phyloP scores from a whole-genome alignment of 352 stramenopile genomes.

The Phytopythium helicoides region DNA sequence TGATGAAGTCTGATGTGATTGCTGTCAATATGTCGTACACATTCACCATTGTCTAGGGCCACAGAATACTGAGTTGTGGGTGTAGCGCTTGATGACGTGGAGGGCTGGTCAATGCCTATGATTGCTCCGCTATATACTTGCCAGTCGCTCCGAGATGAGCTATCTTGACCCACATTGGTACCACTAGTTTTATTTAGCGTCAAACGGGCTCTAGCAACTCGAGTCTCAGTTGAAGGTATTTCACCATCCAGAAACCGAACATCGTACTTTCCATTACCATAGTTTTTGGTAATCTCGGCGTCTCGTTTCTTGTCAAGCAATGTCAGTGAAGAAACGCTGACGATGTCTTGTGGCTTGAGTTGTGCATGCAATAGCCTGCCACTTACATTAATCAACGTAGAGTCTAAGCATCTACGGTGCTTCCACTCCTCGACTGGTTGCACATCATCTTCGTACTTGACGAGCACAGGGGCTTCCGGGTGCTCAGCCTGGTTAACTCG shows the following conservation, averaged over 20 bases:
- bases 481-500: constrained; percentile 21
- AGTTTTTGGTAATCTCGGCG: constrained; percentile 7
- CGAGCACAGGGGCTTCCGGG: constrained; percentile 19
- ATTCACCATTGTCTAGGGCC: constrained; percentile 35
- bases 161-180: too few relatives aligned
- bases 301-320: constrained; percentile 1
- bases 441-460: constrained; percentile 31
- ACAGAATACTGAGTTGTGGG: constrained; percentile 29
- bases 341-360: constrained; percentile 44
- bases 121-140: too few relatives aligned
- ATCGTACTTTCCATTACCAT: constrained; percentile 6
- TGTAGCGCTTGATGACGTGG: neutral
- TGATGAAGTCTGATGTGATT: constrained; percentile 33
- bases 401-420: constrained; percentile 31
- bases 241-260: neutral
- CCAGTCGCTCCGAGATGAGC: too few relatives aligned
- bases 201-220: neutral
- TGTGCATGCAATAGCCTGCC: constrained; percentile 26
- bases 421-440: constrained; percentile 29
- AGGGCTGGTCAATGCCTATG: too few relatives aligned
- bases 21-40: constrained; percentile 25
- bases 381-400: constrained; percentile 23
- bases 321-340: constrained; percentile 28
- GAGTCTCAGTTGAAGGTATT: neutral
- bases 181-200: neutral